Conservation (phyloP, 129 eudicot genomes). For the Silybum marianum region DNA sequence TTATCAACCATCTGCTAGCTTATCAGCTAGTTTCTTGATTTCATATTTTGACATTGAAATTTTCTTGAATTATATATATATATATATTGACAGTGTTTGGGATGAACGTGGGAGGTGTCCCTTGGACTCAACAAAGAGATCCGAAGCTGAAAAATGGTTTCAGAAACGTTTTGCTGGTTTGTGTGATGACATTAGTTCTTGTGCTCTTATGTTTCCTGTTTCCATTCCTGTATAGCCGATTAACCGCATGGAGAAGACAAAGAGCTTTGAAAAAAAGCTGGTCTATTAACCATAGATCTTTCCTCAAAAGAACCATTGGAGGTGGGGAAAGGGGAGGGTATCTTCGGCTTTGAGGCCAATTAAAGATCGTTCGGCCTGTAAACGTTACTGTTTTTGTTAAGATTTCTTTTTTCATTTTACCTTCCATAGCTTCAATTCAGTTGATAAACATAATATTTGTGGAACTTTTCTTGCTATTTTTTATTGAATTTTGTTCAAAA, state of each 20-base stretch:
- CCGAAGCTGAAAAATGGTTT: constrained; percentile 67
- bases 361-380: background rate
- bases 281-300: constrained; percentile 58
- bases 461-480: background rate
- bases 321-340: constrained; percentile 51
- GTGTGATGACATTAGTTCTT: constrained; percentile 46
- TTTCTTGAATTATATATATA: background rate
- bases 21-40: too few relatives aligned
- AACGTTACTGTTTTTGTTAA: background rate
- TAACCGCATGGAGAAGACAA: constrained; percentile 61
- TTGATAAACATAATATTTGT: background rate
- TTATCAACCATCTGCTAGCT: too few relatives aligned
- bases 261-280: constrained; percentile 44
- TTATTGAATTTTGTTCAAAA: background rate
- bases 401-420: background rate
- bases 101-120: constrained; percentile 95
- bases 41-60: background rate
- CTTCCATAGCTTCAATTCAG: background rate
- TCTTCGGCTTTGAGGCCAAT: constrained; percentile 49
- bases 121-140: constrained; percentile 73
- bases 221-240: constrained; percentile 48
- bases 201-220: constrained; percentile 67
- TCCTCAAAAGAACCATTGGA: constrained; percentile 35
- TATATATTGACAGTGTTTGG: background rate
- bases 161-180: constrained; percentile 62